Base-by-base conservation (phyloP, 805 yeast genomes). In the Saccharomycopsis vini region DNA sequence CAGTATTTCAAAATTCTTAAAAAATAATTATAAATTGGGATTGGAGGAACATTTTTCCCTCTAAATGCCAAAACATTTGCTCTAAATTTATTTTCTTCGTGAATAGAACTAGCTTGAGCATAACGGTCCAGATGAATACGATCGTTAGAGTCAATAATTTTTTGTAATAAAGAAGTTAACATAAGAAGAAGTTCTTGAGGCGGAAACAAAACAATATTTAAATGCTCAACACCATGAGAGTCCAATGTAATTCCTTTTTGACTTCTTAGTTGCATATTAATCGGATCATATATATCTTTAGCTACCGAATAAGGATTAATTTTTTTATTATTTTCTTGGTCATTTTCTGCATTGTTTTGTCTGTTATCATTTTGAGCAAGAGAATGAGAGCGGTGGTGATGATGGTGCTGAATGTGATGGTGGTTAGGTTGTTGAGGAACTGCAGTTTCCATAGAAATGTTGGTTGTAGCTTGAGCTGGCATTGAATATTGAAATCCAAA, bases 1-100 rank as follows among this genome's bases (percentile, higher is more conserved):
- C 99, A 92, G 64, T 92, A 92, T 62, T 90, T 90, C 59, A 90
- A 75, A 23, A 92, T 90, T 57, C 98, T 77, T 35, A 86, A 75
- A 47, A 92, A 70, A 59, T 92, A 92, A 18, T 95, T 92, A 55
- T 87, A 88, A 39, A 92, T 71, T 10, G 89, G 77, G 43, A 92
- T 92, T n/a, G 94, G 95, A 1, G 98, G 98, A 7, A 92, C 81
- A 58, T 90, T 94, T 46, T 95, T 79, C 15, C 98, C 98, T 61
- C 88, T 95, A 61, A 92, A 92, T 37, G 95, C 92, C 45, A 90
- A 66, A 3, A 90, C 85, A 48, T 77, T 79, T 2, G 80, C 82
- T 13, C 76, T 65, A 52, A 75, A 78, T 50, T 69, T 69, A 53
- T 75, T 71, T 30, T 56, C 43, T 15, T 48, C 42, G 26, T 55